A percentile compares a stretch with the other conserved stretches of the same genome.
phyloP scores from a whole-genome alignment of 2,329 filamentous ascomycete species.

The Penicillium thymicola region DNA sequence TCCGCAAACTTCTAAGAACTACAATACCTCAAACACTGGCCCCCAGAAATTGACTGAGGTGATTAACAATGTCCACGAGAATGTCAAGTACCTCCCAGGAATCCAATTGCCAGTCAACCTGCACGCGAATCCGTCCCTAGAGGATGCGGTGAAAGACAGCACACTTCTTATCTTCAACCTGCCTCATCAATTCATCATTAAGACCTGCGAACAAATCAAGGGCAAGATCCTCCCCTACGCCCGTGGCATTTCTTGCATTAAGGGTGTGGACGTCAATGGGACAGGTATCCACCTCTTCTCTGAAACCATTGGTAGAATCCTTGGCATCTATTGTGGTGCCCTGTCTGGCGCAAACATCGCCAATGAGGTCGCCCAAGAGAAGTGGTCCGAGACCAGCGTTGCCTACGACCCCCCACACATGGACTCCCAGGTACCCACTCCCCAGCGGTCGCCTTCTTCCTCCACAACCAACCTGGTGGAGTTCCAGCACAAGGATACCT shows the following conservation, averaged over 20 bases:
- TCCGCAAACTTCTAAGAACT: slow-evolving; percentile 68
- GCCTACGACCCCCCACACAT: slow-evolving; percentile 90
- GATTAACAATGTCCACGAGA: slow-evolving; percentile 93
- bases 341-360: slow-evolving; percentile 96
- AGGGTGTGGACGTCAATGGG: slow-evolving; percentile 90
- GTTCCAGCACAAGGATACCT: slow-evolving; percentile 65
- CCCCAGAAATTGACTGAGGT: slow-evolving; percentile 84
- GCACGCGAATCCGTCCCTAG: slow-evolving; percentile 44
- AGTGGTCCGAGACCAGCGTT: slow-evolving; percentile 95
- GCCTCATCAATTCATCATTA: slow-evolving; percentile 84
- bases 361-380: slow-evolving; percentile 88
- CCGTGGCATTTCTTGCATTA: slow-evolving; percentile 94
- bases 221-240: slow-evolving; percentile 90
- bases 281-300: slow-evolving; percentile 86
- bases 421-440: slow-evolving; percentile 74
- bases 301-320: slow-evolving; percentile 84
- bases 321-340: slow-evolving; percentile 95
- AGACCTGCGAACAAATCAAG: slow-evolving; percentile 76
- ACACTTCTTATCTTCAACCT: slow-evolving; percentile 95
- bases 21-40: slow-evolving; percentile 66
- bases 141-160: slow-evolving; percentile 74
- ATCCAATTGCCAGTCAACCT: slow-evolving; percentile 75
- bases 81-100: slow-evolving; percentile 94
- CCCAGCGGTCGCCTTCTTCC: slow-evolving; percentile 50
- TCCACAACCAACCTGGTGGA: slow-evolving; percentile 51